These are phyloP conservation scores for Dictyostelium brefeldianum DNA, from an alignment of 78 protist genomes.

Conservation along the genomic window DNA sequence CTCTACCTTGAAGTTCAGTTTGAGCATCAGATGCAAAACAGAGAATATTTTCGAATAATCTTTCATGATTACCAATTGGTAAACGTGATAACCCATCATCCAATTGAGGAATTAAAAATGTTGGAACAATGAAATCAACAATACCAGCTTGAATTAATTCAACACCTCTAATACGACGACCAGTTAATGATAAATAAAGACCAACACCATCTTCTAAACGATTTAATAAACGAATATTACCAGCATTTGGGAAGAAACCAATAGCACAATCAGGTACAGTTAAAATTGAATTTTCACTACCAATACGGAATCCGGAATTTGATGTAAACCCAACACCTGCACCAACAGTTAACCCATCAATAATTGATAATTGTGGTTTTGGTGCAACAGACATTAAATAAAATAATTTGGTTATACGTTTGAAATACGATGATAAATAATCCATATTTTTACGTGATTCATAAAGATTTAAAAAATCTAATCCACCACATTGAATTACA, in stretches of 20 bases:
- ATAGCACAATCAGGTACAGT: conserved; percentile 54
- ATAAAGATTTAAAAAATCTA: conserved; percentile 36
- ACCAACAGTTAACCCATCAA: conserved; percentile 67
- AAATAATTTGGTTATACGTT: conserved; percentile 32
- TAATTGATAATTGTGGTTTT: conserved; percentile 52
- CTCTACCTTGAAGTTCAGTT: background rate
- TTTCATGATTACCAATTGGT: background rate
- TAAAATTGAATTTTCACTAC: conserved; percentile 45
- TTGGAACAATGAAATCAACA: conserved; percentile 25
- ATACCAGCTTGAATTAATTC: conserved; percentile 50
- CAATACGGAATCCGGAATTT: conserved; percentile 60
- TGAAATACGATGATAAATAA: conserved; percentile 13
- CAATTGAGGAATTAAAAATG: background rate
- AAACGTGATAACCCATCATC: conserved; percentile 21
- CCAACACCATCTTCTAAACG: conserved; percentile 35
- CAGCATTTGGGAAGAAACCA: conserved; percentile 79
- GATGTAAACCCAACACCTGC: conserved; percentile 60
- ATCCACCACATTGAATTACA: conserved; percentile 41
- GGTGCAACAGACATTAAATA: conserved; percentile 50
- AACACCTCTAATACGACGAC: conserved; percentile 57
- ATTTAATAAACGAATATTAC: conserved; percentile 31
- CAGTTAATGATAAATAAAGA: conserved; percentile 58
- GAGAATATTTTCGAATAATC: conserved; percentile 12
- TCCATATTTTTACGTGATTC: background rate
- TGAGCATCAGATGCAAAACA: background rate